phyloP scores from a whole-genome alignment of 352 stramenopile genomes.

The Saprolegnia diclina region DNA sequence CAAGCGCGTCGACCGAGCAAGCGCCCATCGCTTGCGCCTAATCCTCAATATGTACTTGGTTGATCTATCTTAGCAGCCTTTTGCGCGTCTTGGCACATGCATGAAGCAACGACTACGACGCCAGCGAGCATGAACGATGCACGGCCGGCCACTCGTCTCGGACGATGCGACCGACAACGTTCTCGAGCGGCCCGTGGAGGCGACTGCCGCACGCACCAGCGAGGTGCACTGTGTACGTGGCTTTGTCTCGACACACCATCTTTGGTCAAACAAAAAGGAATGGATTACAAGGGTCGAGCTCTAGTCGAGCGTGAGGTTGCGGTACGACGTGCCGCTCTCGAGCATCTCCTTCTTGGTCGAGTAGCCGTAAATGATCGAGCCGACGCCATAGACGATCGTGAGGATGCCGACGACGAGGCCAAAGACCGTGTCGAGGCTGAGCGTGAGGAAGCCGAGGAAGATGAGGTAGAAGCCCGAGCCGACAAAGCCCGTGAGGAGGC shows the following conservation, averaged over 20 bases:
- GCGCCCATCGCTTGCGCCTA: no score
- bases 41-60: no score
- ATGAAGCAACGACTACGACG: no score
- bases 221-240: no score
- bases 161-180: no score
- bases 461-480: constrained; percentile 24
- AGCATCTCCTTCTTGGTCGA: constrained; percentile 23
- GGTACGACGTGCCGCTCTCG: constrained; percentile 24
- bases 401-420: constrained; percentile 15
- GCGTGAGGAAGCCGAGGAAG: constrained; percentile 25
- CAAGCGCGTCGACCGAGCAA: no score
- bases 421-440: constrained; percentile 17
- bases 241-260: background rate
- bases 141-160: no score
- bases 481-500: constrained; percentile 13
- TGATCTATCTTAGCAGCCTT: no score
- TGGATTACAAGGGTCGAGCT: background rate
- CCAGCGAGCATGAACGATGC: no score
- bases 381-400: constrained; percentile 24
- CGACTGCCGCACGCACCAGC: no score
- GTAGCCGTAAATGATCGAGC: constrained; percentile 18
- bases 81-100: no score
- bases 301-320: constrained; percentile 11
- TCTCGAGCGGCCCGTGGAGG: no score
- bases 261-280: background rate